A percentile compares a stretch with the other conserved stretches of the same genome.
Evolutionary conservation across 2,329 filamentous ascomycete species (phyloP).

Genomic region (Xylariaceae sp.): DNA sequence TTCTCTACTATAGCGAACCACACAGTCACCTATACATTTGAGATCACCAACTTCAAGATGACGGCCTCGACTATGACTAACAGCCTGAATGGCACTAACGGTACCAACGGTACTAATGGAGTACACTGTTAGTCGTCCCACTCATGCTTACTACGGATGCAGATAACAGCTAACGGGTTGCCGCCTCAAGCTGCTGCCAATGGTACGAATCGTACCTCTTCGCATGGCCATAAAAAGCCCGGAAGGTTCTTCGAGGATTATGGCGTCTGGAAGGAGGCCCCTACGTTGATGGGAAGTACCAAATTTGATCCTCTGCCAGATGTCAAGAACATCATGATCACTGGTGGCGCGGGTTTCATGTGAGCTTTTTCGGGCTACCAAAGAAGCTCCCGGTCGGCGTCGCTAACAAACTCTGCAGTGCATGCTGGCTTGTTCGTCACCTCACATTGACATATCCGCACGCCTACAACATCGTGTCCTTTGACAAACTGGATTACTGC

Average conservation of each 20-base stretch:
- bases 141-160: neutral
- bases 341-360: slow-evolving; percentile 83
- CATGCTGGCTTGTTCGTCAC: slow-evolving; percentile 79
- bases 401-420: slow-evolving; percentile 43
- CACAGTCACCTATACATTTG: too few species aligned
- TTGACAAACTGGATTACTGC: slow-evolving; percentile 83
- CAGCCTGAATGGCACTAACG: slow-evolving; percentile 14
- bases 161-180: too few species aligned
- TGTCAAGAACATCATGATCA: slow-evolving; percentile 78
- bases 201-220: neutral
- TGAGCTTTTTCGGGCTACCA: slow-evolving; percentile 37
- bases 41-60: slow-evolving; percentile 11
- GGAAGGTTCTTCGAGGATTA: slow-evolving; percentile 50
- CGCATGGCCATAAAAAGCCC: slow-evolving; percentile 18
- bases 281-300: slow-evolving; percentile 64
- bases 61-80: slow-evolving; percentile 17
- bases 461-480: slow-evolving; percentile 74
- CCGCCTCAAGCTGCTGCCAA: slow-evolving; percentile 13
- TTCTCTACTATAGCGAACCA: too few species aligned
- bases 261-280: slow-evolving; percentile 68
- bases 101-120: slow-evolving; percentile 18
- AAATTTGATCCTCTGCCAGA: slow-evolving; percentile 64
- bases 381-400: slow-evolving; percentile 2
- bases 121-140: slow-evolving; percentile 17
- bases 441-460: slow-evolving; percentile 68